Conservation (phyloP, 345 rosid species). For the Hypericum androsaemum region DNA sequence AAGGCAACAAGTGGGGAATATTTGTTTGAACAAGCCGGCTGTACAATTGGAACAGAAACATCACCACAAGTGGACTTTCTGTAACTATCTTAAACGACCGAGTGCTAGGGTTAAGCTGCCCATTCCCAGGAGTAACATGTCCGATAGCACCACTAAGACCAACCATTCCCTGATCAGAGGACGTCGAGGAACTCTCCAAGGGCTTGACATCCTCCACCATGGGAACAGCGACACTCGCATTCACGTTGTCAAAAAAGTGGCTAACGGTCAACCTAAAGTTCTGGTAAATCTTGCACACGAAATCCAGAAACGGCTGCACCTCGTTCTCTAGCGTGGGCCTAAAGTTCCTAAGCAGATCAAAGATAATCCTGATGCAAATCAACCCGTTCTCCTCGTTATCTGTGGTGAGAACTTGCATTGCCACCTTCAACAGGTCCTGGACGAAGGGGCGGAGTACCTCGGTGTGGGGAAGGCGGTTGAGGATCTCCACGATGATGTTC, state of each 20-base stretch:
- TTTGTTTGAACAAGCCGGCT: conserved; percentile 92
- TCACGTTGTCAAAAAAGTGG: conserved; percentile 74
- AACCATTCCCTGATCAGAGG: conserved; percentile 55
- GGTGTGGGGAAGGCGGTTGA: conserved; percentile 89
- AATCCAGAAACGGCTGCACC: conserved; percentile 92
- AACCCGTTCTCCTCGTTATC: conserved; percentile 96
- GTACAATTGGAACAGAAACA: conserved; percentile 92
- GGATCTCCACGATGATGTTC: conserved; percentile 85
- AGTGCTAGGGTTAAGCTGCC: conserved; percentile 87
- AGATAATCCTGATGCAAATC: conserved; percentile 88
- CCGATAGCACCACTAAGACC: conserved; percentile 19
- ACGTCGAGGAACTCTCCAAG: conserved; percentile 44
- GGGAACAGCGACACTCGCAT: conserved; percentile 9
- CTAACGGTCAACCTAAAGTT: conserved; percentile 68
- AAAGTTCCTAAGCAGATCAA: conserved; percentile 88
- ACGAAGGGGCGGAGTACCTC: conserved; percentile 98
- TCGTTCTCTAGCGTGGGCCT: conserved; percentile 86
- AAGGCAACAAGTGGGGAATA: conserved; percentile 81
- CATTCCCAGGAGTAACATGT: conserved; percentile 33
- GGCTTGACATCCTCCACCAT: conserved; percentile 65
- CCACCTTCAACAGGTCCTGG: conserved; percentile 89
- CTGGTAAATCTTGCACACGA: conserved; percentile 92
- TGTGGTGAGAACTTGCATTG: conserved; percentile 90
- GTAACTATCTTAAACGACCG: conserved; percentile 94
- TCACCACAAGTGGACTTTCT: conserved; percentile 97